Percentiles rank a stretch among this genome's conserved stretches.
Conservation (phyloP, 2,329 filamentous ascomycete species). For the Zasmidium cellare region DNA sequence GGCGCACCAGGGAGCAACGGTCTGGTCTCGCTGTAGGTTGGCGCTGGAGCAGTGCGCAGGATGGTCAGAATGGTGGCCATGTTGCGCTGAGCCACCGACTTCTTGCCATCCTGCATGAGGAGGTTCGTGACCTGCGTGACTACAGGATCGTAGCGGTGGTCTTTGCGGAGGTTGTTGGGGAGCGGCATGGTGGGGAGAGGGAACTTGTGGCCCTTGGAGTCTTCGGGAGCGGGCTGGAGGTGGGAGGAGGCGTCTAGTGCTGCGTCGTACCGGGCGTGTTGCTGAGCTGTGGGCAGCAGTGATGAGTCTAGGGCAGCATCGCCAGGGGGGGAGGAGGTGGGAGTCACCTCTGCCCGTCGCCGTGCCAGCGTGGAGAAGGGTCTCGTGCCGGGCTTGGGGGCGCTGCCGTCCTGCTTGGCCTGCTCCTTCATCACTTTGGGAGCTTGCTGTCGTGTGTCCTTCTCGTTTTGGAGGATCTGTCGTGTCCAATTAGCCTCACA, state of each 20-base stretch:
- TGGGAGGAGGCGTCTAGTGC: slow-evolving; percentile 16
- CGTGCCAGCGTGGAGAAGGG: slow-evolving; percentile 60
- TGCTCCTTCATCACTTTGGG: slow-evolving; percentile 67
- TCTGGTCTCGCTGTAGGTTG: slow-evolving; percentile 68
- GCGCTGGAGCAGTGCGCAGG: slow-evolving; percentile 81
- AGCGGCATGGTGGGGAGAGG: slow-evolving; percentile 68
- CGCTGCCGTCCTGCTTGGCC: slow-evolving; percentile 41
- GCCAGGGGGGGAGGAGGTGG: slow-evolving; percentile 6
- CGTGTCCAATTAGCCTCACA: too few species aligned
- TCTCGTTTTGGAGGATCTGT: slow-evolving; percentile 66
- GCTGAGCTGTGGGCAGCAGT: slow-evolving; percentile 28
- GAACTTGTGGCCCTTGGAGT: slow-evolving; percentile 73
- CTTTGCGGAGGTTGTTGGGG: slow-evolving; percentile 63
- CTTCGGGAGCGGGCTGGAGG: slow-evolving; percentile 33
- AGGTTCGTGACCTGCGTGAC: slow-evolving; percentile 85
- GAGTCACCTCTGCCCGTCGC: slow-evolving; percentile 25
- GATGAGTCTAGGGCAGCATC: slow-evolving; percentile 23
- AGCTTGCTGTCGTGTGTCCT: slow-evolving; percentile 61
- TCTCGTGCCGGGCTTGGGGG: slow-evolving; percentile 41
- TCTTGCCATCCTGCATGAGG: slow-evolving; percentile 88
- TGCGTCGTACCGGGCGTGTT: slow-evolving; percentile 25
- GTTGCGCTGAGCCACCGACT: slow-evolving; percentile 87
- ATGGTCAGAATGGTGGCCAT: slow-evolving; percentile 79
- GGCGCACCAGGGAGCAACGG: slow-evolving; percentile 74
- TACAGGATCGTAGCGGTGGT: slow-evolving; percentile 81